Base-by-base conservation (phyloP, 345 rosid species). In the Citrus sp. region DNA sequence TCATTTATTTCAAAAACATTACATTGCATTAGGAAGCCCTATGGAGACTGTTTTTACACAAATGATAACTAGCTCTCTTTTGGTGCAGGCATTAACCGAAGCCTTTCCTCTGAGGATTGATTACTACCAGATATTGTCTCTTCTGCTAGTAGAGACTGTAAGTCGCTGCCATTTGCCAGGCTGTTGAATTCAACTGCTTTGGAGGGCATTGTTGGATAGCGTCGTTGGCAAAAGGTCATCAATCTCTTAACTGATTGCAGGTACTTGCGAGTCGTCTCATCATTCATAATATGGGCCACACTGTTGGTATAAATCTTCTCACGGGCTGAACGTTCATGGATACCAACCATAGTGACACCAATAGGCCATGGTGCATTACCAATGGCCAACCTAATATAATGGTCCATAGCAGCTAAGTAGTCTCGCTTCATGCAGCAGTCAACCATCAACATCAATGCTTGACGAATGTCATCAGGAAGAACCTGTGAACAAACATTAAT, bases 351-450 rank as follows among this genome's bases (percentile, higher is more conserved):
- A 86, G 99, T 96, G 24, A 96, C 99, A 82, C 98, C 97, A 46
- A 96, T 96, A 46, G 99, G 99, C 99, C 99, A 96, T 24, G 98
- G 98, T 21, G 98, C 99, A 80, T 94, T 96, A 8, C 99, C 99
- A 14, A 96, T 96, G 25, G 98, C 97, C 84, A 96, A 62, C 83
- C 86, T 92, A 80, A 96, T 96, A 79, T 96, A 96, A 19, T 91
- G 99, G 84, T 96, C 98, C 99, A 94, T 92, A 56, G 94, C 99
- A 73, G 99, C 98, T 12, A 96, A 90, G 90, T 96, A 96, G 85
- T 94, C 97, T 69, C 99, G 87, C 87, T 86, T 85, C 86, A 90
- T 88, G 88, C 97, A 96, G 91, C 90, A 84, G 65, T 91, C 82
- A 64, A 96, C 99, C 85, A 96, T 71, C 74, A 96, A 75, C 85